phyloP scores from a whole-genome alignment of 225 moss, liverwort and hornwort genomes.

The Pleurozium schreberi region DNA sequence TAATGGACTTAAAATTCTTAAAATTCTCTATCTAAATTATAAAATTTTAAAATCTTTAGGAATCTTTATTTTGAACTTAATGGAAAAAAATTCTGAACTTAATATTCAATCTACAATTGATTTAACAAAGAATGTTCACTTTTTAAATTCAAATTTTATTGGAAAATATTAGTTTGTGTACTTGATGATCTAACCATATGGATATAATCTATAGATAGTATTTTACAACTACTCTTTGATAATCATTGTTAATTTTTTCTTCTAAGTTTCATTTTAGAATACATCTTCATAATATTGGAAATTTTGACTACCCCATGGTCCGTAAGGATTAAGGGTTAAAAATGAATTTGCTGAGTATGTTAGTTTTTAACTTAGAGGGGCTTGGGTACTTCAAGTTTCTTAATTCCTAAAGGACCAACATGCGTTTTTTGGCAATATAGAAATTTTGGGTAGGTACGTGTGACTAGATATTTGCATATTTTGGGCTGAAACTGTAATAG shows the following conservation, averaged over 20 bases:
- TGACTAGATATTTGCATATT: too few relatives aligned
- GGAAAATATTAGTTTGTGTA: not conserved
- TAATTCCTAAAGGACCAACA: too few relatives aligned
- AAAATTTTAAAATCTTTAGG: not conserved
- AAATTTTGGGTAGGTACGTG: too few relatives aligned
- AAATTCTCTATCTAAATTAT: not conserved
- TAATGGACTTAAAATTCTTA: not conserved
- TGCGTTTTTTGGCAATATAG: too few relatives aligned
- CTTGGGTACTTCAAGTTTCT: too few relatives aligned
- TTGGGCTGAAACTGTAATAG: too few relatives aligned
- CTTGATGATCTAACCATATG: not conserved
- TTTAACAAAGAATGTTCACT: not conserved
- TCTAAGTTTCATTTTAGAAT: not conserved
- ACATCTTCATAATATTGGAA: not conserved
- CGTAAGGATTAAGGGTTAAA: too few relatives aligned
- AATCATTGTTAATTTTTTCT: not conserved
- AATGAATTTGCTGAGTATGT: too few relatives aligned
- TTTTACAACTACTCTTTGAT: not conserved
- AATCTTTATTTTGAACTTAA: not conserved
- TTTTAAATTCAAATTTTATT: not conserved
- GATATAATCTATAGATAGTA: not conserved
- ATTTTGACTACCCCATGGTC: not conserved
- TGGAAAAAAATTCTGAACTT: not conserved
- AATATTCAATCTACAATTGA: not conserved
- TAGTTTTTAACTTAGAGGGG: too few relatives aligned